Evolutionary conservation across 495 filamentous ascomycete species (phyloP).

Genomic region (Apiosordaria backusii): DNA sequence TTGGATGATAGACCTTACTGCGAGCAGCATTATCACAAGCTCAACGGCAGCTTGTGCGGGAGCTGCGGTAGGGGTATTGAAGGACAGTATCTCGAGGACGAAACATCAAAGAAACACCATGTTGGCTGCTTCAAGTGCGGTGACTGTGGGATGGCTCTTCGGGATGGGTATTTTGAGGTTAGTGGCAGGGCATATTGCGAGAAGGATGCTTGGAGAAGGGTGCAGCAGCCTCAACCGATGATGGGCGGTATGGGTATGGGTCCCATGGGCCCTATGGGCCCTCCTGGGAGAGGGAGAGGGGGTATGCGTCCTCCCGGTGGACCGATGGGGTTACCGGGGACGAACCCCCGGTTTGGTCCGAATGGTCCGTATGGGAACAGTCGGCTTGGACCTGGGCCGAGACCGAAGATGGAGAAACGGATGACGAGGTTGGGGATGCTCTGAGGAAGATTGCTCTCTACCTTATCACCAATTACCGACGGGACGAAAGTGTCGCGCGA

Average conservation of each 20-base stretch:
- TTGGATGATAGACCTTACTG: conserved; percentile 83
- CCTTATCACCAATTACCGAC: no score
- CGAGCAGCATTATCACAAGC: conserved; percentile 85
- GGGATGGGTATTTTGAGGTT: conserved; percentile 62
- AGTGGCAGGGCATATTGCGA: conserved; percentile 68
- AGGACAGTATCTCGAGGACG: conserved; percentile 90
- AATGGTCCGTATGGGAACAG: conserved; percentile 17
- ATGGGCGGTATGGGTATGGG: conserved; percentile 7
- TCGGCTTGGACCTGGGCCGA: conserved; percentile 20
- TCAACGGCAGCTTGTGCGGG: conserved; percentile 80
- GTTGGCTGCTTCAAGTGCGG: conserved; percentile 79
- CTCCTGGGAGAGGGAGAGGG: conserved; percentile 14
- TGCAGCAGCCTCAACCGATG: conserved; percentile 27
- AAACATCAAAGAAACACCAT: conserved; percentile 75
- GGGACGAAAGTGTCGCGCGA: no score
- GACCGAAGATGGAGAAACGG: conserved; percentile 62
- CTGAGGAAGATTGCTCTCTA: conserved; percentile 43
- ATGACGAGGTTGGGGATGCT: conserved; percentile 89
- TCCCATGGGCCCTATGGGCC: conserved; percentile 9
- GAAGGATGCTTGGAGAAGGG: conserved; percentile 68
- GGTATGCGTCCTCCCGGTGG: conserved; percentile 11
- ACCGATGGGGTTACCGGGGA: neutral
- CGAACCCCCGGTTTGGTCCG: neutral
- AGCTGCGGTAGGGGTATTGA: conserved; percentile 84
- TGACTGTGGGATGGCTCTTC: conserved; percentile 55